Evolutionary conservation across 148 eudicot species (phyloP).

Genomic region (Rhododendron henanense): DNA sequence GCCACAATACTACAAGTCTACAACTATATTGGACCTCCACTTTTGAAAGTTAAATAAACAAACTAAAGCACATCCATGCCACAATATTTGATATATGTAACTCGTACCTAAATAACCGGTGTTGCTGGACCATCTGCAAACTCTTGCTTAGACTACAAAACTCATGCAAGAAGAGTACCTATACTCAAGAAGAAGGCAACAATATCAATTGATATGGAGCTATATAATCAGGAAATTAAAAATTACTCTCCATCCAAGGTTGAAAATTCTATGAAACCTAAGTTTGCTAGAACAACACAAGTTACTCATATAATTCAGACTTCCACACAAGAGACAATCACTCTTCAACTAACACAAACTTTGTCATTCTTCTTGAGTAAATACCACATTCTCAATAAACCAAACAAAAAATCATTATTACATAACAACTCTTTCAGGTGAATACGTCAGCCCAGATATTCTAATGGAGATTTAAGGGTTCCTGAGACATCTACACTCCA

Average conservation of each 20-base stretch:
- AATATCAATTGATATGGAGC: not conserved
- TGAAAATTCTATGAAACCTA: not conserved
- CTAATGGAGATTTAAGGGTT: not conserved
- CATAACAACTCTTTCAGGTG: not conserved
- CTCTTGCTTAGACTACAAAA: constrained; percentile 92
- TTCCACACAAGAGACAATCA: not conserved
- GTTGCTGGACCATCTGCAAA: constrained; percentile 91
- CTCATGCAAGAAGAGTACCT: constrained; percentile 89
- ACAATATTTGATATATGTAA: not conserved
- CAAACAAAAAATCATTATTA: not conserved
- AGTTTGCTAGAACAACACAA: not conserved
- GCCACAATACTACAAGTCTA: not conserved
- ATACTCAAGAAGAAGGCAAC: constrained; percentile 5
- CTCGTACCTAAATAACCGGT: constrained; percentile 76
- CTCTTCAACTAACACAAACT: not conserved
- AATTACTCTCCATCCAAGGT: not conserved
- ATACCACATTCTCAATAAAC: not conserved
- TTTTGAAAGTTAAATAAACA: constrained; percentile 3
- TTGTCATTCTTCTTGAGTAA: not conserved
- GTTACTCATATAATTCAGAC: not conserved
- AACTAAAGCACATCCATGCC: not conserved
- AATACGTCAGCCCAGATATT: not conserved
- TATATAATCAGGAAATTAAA: not conserved
- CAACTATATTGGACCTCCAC: not conserved
- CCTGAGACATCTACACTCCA: not conserved